Evolutionary conservation across 306 rosid species (phyloP), one percentile per base, ranked within the genome.

Genomic region (Carpinus viminea): DNA sequence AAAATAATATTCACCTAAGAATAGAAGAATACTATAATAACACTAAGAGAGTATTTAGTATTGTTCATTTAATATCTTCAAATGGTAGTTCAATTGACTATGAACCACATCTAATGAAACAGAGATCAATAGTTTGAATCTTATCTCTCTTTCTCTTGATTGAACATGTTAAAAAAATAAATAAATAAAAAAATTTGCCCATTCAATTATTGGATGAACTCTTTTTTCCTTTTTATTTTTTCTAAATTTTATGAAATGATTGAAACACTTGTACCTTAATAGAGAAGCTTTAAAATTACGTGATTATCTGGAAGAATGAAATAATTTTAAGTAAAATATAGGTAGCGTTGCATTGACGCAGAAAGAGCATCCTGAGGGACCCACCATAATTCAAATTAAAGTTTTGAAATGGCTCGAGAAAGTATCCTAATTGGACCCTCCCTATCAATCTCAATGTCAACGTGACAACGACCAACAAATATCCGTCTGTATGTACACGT

Each of bases 301-400:
- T 31, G 45, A 62, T 62, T 34, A 62, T 61, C 28, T 61, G 43
- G 50, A 66, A 41, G 51, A 66, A 66, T 18, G 41, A 2, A 28
- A 28, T 66, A n/a, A 59, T 66, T 66, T 66, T 17, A 18, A 43
- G 20, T 66, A 12, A 62, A 62, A 62, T 61, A 62, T 31, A 2
- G 13, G n/a, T 66, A 4, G 82, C 82, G 72, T 82, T 73, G 72
- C 48, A 68, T 72, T 38, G 28, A 82, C 79, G 82, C 79, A 21
- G 74, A 56, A 26, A 77, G 26, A 47, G 76, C 73, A 66, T 82
- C 79, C 73, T 20, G 18, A 52, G 46, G 81, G 85, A 12, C 51
- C 84, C 76, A 46, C 1, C 46, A 26, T 12, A 5, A 17, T 41
- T 43, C 4, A 57, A 36, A 16, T 38, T 36, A 17, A 66, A 66